Evolutionary conservation across 179 eudicot genomes (phyloP).

Genomic region (Nepenthes alata): DNA sequence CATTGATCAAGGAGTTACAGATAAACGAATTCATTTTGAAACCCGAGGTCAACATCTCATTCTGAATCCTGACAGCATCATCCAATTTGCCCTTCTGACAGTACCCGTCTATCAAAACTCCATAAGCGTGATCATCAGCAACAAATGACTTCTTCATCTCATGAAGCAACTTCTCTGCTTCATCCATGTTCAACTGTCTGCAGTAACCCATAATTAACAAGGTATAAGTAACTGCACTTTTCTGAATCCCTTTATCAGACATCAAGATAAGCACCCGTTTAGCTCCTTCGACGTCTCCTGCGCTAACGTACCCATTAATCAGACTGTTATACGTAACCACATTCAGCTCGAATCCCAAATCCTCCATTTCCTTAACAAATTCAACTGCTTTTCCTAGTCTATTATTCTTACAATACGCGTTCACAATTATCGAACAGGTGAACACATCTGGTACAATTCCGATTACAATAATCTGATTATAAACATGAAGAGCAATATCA

Average conservation of each 20-base stretch:
- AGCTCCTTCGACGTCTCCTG: slow-evolving; percentile 46
- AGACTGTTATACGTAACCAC: slow-evolving; percentile 53
- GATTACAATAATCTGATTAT: slow-evolving; percentile 44
- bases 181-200: slow-evolving; percentile 31
- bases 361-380: slow-evolving; percentile 41
- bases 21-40: slow-evolving; percentile 44
- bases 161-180: slow-evolving; percentile 54
- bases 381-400: slow-evolving; percentile 33
- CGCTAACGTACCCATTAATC: slow-evolving; percentile 60
- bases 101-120: slow-evolving; percentile 58
- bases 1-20: slow-evolving; percentile 69
- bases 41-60: slow-evolving; percentile 55
- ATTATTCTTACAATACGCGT: slow-evolving; percentile 63
- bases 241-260: slow-evolving; percentile 28
- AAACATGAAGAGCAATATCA: slow-evolving; percentile 35
- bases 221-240: slow-evolving; percentile 46
- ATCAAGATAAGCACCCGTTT: slow-evolving; percentile 46
- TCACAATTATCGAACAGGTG: slow-evolving; percentile 55
- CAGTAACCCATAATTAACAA: slow-evolving; percentile 65
- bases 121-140: slow-evolving; percentile 48
- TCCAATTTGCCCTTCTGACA: slow-evolving; percentile 52
- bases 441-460: slow-evolving; percentile 56
- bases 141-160: slow-evolving; percentile 31
- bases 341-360: slow-evolving; percentile 53
- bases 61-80: slow-evolving; percentile 45